Evolutionary conservation across 2,329 filamentous ascomycete species (phyloP).

Genomic region (Aspergillus ochraceus): DNA sequence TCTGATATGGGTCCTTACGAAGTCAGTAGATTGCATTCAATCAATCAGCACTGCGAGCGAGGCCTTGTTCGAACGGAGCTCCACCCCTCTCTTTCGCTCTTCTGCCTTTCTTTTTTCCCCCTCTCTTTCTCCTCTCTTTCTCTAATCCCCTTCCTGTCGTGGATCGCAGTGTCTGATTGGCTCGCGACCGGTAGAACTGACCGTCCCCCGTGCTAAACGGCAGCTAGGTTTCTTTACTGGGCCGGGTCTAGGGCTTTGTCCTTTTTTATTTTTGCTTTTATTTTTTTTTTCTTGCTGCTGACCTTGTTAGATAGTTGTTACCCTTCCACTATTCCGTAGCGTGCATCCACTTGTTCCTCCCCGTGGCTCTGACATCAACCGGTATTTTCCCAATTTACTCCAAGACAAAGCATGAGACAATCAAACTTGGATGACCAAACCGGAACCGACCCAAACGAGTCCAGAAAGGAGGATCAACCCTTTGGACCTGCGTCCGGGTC

Average conservation of each 20-base stretch:
- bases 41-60: conserved; percentile 15
- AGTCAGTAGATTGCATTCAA: conserved; percentile 11
- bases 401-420: conserved; percentile 27
- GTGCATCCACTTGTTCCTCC: conserved; percentile 33
- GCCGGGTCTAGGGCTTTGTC: conserved; percentile 11
- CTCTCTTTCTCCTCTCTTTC: conserved; percentile 1
- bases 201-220: background rate
- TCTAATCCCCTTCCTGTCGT: conserved; percentile 8
- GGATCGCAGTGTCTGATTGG: conserved; percentile 2
- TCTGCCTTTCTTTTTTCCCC: background rate
- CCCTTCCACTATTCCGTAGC: conserved; percentile 21
- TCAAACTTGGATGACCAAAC: conserved; percentile 29
- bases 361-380: conserved; percentile 39
- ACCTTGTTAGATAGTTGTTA: conserved; percentile 13
- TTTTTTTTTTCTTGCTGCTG: conserved; percentile 16
- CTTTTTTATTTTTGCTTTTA: conserved; percentile 1
- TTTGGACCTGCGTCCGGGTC: conserved; percentile 42
- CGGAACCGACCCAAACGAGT: conserved; percentile 33
- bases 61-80: conserved; percentile 11
- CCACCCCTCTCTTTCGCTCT: conserved; percentile 12
- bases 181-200: conserved; percentile 5
- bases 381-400: conserved; percentile 26
- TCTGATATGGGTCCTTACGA: conserved; percentile 34
- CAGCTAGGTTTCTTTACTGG: conserved; percentile 8
- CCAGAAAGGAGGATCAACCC: conserved; percentile 41